Conservation (phyloP, 371 early-diverging fungal species). For the Mucor velutinosus region DNA sequence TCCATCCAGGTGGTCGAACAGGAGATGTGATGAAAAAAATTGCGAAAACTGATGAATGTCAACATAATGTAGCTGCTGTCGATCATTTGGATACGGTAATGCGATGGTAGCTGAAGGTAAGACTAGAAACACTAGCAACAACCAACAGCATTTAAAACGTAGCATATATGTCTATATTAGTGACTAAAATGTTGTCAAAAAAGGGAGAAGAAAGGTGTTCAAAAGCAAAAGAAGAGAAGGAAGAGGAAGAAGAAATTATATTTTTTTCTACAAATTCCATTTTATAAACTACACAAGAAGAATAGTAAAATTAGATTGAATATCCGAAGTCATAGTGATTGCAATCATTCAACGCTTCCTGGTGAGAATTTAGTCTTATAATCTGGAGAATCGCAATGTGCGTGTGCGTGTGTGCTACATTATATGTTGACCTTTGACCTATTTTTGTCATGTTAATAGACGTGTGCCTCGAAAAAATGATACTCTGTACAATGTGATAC, state of each 20-base stretch:
- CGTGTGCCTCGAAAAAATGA: neutral
- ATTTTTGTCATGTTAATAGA: neutral
- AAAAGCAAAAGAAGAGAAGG: neutral
- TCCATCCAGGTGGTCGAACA: slow-evolving; percentile 40
- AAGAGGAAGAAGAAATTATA: neutral
- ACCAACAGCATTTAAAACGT: slow-evolving; percentile 1
- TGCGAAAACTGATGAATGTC: slow-evolving; percentile 33
- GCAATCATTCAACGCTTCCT: neutral
- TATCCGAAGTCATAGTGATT: neutral
- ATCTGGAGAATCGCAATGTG: neutral
- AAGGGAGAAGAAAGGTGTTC: neutral
- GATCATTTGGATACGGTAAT: neutral
- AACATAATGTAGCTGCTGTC: slow-evolving; percentile 9
- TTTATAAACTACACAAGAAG: neutral
- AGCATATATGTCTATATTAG: slow-evolving; percentile 4
- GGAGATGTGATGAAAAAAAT: slow-evolving; percentile 30
- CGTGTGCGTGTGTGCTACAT: neutral
- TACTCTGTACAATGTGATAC: neutral
- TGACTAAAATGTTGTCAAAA: neutral
- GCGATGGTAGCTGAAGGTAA: neutral
- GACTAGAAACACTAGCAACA: neutral
- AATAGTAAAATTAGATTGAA: neutral
- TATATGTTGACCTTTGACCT: neutral
- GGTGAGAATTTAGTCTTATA: neutral
- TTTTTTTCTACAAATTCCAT: neutral